Percentiles rank a stretch among this genome's conserved stretches.
Evolutionary conservation across 2,329 filamentous ascomycete genomes (phyloP).

Genomic region (Trichoderma koningiopsis): DNA sequence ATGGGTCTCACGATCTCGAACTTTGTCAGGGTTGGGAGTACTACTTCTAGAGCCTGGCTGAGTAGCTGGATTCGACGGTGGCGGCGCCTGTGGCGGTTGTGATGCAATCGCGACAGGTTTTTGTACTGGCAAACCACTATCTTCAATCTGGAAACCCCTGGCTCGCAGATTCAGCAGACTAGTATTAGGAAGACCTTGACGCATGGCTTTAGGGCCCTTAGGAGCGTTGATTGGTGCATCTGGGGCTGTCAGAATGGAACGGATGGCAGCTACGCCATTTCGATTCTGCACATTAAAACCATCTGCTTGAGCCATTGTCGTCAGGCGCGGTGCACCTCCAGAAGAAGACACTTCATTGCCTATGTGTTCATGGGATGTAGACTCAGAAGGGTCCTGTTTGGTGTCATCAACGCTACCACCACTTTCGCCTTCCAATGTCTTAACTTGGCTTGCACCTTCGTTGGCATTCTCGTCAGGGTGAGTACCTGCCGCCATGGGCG

Average conservation of each 20-base stretch:
- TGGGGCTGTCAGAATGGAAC: conserved; percentile 40
- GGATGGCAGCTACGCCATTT: conserved; percentile 34
- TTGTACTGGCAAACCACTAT: conserved; percentile 42
- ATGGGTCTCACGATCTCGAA: conserved; percentile 38
- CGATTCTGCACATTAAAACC: conserved; percentile 31
- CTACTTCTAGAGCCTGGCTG: conserved; percentile 50
- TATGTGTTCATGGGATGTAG: conserved; percentile 37
- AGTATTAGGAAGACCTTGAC: conserved; percentile 82
- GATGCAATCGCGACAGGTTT: conserved; percentile 25
- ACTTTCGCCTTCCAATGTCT: conserved; percentile 17
- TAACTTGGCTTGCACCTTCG: conserved; percentile 18
- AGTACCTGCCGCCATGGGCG: conserved; percentile 34
- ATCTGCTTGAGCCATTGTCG: conserved; percentile 26
- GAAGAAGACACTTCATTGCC: conserved; percentile 34
- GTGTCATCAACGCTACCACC: conserved; percentile 29
- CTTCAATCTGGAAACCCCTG: conserved; percentile 51
- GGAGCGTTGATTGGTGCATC: conserved; percentile 71
- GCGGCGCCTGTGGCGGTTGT: conserved; percentile 20
- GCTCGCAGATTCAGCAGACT: conserved; percentile 68
- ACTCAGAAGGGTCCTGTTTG: conserved; percentile 30
- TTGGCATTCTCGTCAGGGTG: conserved; percentile 46
- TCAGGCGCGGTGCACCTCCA: conserved; percentile 28
- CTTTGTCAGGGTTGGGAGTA: conserved; percentile 46
- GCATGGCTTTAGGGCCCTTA: conserved; percentile 92
- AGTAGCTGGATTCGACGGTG: conserved; percentile 27